Base-by-base conservation (phyloP, 1,284 basidiomycete species). In the Trichosporon asahii region DNA sequence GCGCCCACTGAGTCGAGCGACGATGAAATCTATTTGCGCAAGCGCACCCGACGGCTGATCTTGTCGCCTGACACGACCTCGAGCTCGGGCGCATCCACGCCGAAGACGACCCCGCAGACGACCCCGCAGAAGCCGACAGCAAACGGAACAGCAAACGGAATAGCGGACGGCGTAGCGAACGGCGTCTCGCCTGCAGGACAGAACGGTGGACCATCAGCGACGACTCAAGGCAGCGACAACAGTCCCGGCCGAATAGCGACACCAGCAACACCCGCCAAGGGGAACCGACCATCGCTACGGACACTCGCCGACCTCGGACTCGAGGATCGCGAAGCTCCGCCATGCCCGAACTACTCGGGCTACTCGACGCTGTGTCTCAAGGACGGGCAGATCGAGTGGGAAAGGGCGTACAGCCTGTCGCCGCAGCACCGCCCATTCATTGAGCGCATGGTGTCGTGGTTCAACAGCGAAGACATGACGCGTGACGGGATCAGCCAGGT, bases 391-490 rank as follows among this genome's bases (percentile, higher is more conserved):
- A 61, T 61, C 23, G 57, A 61, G 57, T 61, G 57, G 57, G 57
- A 61, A 18, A 61, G 33, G 29, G 57, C 57, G 15, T 61, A 61
- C 57, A 61, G 57, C 57, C 57, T 61, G 15, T 31, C 57, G 18
- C 57, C 57, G 27, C 27, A 61, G 57, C 57, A 61, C 57, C 57
- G 57, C 7, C 57, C 57, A 2, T 29, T 61, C 29, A 61, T 61
- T 7, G 57, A 61, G 29, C 57, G 57, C 57, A 61, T 61, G 57
- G 57, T 61, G 27, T 31, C 57, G 29, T 61, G 57, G 57, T 61
- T 61, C 57, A 61, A 61, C 57, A 61, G 57, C 27, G 57, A 61
- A 6, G 57, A 61, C 57, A 61, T 61, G 57, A 61, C 57, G 27
- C 57, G 57, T 2, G 57, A 61, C 15, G 27, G 57, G 27, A 61